Conservation (phyloP, 2,329 filamentous ascomycete genomes). For the Nothopassalora personata region DNA sequence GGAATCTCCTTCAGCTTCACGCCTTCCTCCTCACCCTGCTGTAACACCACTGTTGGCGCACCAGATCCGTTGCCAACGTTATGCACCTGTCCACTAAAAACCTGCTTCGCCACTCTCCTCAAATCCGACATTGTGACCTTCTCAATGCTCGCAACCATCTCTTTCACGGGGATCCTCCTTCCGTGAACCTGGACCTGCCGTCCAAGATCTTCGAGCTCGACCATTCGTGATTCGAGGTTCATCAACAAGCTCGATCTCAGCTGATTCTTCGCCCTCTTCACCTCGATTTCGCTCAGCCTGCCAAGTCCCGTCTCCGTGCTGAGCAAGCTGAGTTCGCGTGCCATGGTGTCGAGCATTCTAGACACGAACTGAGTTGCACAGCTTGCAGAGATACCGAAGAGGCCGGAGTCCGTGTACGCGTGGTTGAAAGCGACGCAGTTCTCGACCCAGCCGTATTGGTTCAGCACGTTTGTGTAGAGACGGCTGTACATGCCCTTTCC, state of each 20-base stretch:
- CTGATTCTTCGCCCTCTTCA: conserved; percentile 94
- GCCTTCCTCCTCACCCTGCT: conserved; percentile 76
- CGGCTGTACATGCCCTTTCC: conserved; percentile 99
- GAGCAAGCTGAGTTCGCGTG: conserved; percentile 75
- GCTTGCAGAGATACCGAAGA: conserved; percentile 87
- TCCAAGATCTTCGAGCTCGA: conserved; percentile 92
- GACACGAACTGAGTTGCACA: conserved; percentile 74
- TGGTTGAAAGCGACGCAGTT: conserved; percentile 95
- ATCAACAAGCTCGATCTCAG: conserved; percentile 83
- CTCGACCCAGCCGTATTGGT: conserved; percentile 97
- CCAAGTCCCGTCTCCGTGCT: conserved; percentile 70
- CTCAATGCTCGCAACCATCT: conserved; percentile 90
- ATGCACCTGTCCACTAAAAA: conserved; percentile 70
- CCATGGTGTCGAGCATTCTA: conserved; percentile 92
- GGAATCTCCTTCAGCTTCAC: conserved; percentile 62
- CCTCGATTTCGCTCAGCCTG: conserved; percentile 68
- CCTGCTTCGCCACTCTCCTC: conserved; percentile 68
- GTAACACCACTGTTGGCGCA: conserved; percentile 86
- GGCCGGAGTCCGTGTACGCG: conserved; percentile 88
- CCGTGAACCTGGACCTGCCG: conserved; percentile 96
- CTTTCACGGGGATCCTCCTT: conserved; percentile 79
- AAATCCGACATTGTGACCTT: conserved; percentile 73
- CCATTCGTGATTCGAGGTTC: conserved; percentile 96
- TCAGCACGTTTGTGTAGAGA: conserved; percentile 94
- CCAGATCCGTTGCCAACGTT: conserved; percentile 77